Conservation (phyloP, 1,284 basidiomycete species). For the Cerioporus squamosus region DNA sequence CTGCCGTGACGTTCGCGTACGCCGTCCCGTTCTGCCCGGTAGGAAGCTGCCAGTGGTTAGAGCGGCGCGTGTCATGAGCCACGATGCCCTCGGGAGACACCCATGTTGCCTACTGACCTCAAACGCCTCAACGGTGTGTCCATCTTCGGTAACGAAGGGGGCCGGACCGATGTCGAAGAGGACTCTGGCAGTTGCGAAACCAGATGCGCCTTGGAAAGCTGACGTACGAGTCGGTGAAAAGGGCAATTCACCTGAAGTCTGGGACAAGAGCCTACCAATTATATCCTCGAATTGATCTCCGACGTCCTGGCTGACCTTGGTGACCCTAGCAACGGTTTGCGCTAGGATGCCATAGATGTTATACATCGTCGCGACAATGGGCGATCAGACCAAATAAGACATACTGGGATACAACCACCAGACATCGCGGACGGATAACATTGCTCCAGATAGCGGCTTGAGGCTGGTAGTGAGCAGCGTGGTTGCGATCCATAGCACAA, state of each 20-base stretch:
- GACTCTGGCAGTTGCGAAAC: constrained; percentile 52
- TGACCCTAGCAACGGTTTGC: too few species aligned
- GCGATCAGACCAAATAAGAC: background rate
- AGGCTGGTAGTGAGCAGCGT: background rate
- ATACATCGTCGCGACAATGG: background rate
- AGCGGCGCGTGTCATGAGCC: background rate
- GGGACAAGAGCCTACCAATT: constrained; percentile 38
- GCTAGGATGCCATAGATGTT: too few species aligned
- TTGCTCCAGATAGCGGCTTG: background rate
- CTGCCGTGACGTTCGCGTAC: constrained; percentile 48
- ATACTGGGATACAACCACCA: background rate
- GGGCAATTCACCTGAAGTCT: too few species aligned
- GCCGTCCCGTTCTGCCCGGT: constrained; percentile 42
- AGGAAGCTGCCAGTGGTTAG: constrained; percentile 30
- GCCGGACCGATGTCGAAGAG: constrained; percentile 49
- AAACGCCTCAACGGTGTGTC: constrained; percentile 51
- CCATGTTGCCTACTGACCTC: constrained; percentile 37
- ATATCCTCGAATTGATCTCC: too few species aligned
- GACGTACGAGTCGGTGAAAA: background rate
- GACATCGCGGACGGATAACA: background rate
- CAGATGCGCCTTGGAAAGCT: constrained; percentile 58
- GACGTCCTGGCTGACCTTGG: too few species aligned
- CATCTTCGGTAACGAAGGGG: constrained; percentile 42
- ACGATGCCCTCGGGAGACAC: background rate
- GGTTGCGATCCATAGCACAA: too few species aligned